Base-by-base conservation (phyloP, 306 rosid genomes). In the Datisca glomerata region DNA sequence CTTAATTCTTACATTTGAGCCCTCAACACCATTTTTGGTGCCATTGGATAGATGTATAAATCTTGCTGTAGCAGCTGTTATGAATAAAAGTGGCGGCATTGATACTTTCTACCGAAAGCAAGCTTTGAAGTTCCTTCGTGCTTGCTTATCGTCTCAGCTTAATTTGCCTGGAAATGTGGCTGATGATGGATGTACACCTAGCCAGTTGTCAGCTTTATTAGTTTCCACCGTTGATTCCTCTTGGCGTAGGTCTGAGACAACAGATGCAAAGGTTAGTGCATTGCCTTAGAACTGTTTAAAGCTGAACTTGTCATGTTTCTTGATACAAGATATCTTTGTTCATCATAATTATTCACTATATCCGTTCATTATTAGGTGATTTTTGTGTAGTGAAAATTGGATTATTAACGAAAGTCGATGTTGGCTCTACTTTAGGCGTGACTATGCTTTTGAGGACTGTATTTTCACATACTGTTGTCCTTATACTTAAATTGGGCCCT, bases 31-130 rank as follows among this genome's bases (percentile, higher is more conserved):
- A 32, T 91, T 91, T 76, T 65, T 91, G 85, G 98, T 91, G 54
- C 96, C 98, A 4, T 68, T 91, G 55, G 98, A 91, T 57, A 81
- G 96, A 68, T 91, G 98, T 77, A 91, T 91, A 50, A 91, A 91
- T 77, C 98, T 91, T 59, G 95, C 94, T 33, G 96, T 84, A 64
- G 77, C 73, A 27, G 93, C 86, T 54, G 79, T 80, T 34, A 71
- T 78, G 78, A 78, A 91, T 51, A 84, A 63, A 55, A 80, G 46
- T 55, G 57, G 72, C 37, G 76, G 76, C 59, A 61, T 71, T 69
- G 98, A 91, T 66, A 59, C 85, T 18, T 84, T 91, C 69, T 91
- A 75, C 49, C 63, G 86, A 46, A 84, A 73, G 57, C 86, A 84
- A 74, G 98, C 98, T 44, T 67, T 91, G 45, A 80, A 73, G 43